Evolutionary conservation across 2,329 filamentous ascomycete genomes (phyloP).

Genomic region (Microcera coccophila): DNA sequence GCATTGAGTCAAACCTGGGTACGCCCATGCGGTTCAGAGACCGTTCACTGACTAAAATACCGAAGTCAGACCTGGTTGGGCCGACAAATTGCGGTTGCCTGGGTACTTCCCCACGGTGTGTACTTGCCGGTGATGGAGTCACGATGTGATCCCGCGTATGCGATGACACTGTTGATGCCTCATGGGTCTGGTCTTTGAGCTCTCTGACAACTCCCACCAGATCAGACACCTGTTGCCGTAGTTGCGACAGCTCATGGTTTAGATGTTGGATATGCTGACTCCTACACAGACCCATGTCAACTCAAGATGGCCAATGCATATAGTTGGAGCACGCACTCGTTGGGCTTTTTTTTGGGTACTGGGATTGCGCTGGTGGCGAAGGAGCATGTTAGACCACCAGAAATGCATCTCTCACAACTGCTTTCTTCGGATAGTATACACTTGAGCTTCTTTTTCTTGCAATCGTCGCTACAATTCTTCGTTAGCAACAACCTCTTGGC

Average conservation of each 20-base stretch:
- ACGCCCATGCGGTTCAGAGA: constrained; percentile 37
- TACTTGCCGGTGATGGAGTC: constrained; percentile 15
- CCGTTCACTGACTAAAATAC: constrained; percentile 33
- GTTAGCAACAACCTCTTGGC: constrained; percentile 11
- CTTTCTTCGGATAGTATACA: constrained; percentile 29
- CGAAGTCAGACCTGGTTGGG: constrained; percentile 33
- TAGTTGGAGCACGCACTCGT: constrained; percentile 13
- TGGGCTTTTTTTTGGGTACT: constrained; percentile 19
- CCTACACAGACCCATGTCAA: constrained; percentile 4
- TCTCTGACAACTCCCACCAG: constrained; percentile 25
- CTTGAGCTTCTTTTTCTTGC: constrained; percentile 41
- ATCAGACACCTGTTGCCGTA: constrained; percentile 30
- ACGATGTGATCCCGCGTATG: constrained; percentile 11
- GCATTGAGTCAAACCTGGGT: constrained; percentile 23
- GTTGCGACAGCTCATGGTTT: constrained; percentile 26
- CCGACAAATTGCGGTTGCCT: constrained; percentile 36
- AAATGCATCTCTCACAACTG: constrained; percentile 30
- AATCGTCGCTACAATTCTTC: constrained; percentile 30
- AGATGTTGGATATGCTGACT: constrained; percentile 18
- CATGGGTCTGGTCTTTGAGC: constrained; percentile 20
- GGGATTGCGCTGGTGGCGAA: constrained; percentile 21
- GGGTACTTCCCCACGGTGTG: constrained; percentile 20
- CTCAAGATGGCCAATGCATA: neutral
- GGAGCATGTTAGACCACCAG: constrained; percentile 25
- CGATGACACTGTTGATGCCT: constrained; percentile 9